Base-by-base conservation (phyloP, 441 rosid genomes). In the Erodium trifolium region DNA sequence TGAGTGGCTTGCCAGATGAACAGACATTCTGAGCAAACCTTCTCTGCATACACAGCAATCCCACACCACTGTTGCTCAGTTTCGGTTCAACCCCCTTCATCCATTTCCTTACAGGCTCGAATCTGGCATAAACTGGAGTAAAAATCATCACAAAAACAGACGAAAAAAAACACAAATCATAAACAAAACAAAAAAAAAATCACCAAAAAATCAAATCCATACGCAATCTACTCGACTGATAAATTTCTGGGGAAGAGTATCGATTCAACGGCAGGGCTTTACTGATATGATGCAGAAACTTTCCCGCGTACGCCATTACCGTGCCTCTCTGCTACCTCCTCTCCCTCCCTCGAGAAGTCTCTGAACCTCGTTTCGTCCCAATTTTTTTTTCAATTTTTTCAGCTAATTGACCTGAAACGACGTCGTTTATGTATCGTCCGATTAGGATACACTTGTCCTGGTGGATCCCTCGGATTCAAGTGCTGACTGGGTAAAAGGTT, bases 301-400 rank as follows among this genome's bases (percentile, higher is more conserved):
- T 82, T 17, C 59, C 67, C 18, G 80, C 59, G 76, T 39, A 53
- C 19, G 80, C 77, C 84, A 81, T 73, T 72, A 51, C 59, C 8
- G 41, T 37, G 4, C 4, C 27, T 23, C 27, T 23, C 27, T 23
- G 27, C 0, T 23, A 51, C 16, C 59, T 51, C 19, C 12, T 45
- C 18, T 51, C 59, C 49, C 8, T 7, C 27, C 27, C 27, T 23
- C 27, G 27, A 23, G 27, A 23, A 45, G 51, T 0, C 51, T 45
- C 51, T 45, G 11, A 2, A 51, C 5, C 14, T 51, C 16, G 18
- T 3, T 51, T 51, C 59, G 59, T 51, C 57, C 4, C 57, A 23
- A 23, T 23, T 23, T 14, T 3, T 12, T 49, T 16, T 51, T 14
- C 59, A 16, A n/a, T 51, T 51, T 14, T 51, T 14, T 14, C n/a